A percentile compares a stretch with the other conserved stretches of the same genome.
These are phyloP conservation scores for Chlorella sp. DNA, from an alignment of 139 green algal species.

Conservation along the genomic window DNA sequence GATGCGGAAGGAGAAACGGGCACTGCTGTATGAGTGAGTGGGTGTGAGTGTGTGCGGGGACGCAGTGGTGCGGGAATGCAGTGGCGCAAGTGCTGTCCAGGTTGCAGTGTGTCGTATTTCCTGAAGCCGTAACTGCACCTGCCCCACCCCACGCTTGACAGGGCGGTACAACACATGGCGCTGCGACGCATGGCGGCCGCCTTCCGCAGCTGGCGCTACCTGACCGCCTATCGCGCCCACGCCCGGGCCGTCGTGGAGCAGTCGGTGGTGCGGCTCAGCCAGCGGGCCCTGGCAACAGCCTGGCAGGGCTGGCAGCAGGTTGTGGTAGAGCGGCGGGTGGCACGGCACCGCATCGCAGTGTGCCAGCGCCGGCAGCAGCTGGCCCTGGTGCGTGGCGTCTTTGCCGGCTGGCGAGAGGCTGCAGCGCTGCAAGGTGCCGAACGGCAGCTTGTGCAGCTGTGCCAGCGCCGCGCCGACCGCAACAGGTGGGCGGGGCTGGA, in stretches of 20 bases:
- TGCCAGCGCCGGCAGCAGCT: conserved; percentile 20
- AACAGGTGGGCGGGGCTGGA: conserved; percentile 14
- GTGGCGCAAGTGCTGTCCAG: neutral
- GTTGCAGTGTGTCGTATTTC: too few species aligned
- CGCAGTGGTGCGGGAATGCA: too few species aligned
- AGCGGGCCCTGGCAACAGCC: neutral
- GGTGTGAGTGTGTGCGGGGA: neutral
- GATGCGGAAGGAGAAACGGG: conserved; percentile 1
- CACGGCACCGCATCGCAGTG: conserved; percentile 15
- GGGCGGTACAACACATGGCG: conserved; percentile 14
- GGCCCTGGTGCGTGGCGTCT: neutral
- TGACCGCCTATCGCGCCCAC: neutral
- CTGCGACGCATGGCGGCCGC: conserved; percentile 8
- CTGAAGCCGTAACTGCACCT: too few species aligned
- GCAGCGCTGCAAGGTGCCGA: neutral
- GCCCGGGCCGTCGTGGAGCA: neutral
- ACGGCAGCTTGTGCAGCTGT: conserved; percentile 22
- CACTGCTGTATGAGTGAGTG: neutral
- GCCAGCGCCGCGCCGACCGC: conserved; percentile 22
- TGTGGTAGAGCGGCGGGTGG: conserved; percentile 2
- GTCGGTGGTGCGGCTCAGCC: conserved; percentile 8
- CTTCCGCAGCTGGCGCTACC: conserved; percentile 23
- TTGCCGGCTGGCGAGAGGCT: conserved; percentile 8
- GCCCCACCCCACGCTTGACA: neutral
- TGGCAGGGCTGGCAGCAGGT: conserved; percentile 8